Evolutionary conservation across 371 early-diverging fungal species (phyloP).

Genomic region (Actinomortierella ambigua): DNA sequence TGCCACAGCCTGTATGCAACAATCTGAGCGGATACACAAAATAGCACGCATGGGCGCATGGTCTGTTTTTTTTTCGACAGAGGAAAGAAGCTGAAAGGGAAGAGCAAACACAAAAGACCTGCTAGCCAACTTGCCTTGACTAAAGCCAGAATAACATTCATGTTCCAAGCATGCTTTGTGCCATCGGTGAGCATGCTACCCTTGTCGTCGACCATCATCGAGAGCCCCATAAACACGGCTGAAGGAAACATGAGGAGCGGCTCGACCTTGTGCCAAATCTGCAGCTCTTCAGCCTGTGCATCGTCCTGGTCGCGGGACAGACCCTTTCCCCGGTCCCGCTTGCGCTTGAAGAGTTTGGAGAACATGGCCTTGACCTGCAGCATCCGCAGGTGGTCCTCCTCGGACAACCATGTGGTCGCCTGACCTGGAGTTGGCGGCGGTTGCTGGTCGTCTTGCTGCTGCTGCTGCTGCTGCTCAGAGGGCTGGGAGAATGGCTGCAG

Average conservation of each 20-base stretch:
- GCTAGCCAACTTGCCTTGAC: slow-evolving; percentile 42
- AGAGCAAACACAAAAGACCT: no score
- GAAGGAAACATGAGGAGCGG: slow-evolving; percentile 35
- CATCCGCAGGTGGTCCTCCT: slow-evolving; percentile 32
- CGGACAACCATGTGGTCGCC: slow-evolving; percentile 12
- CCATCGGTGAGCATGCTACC: slow-evolving; percentile 22
- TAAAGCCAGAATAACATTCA: slow-evolving; percentile 45
- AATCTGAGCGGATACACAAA: no score
- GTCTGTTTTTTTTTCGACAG: no score
- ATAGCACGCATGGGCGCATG: no score
- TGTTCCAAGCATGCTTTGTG: slow-evolving; percentile 36
- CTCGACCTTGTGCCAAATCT: slow-evolving; percentile 33
- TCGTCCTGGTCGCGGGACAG: slow-evolving; percentile 17
- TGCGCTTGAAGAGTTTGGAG: slow-evolving; percentile 41
- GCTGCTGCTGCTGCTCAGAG: not conserved
- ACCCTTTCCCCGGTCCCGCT: slow-evolving; percentile 30
- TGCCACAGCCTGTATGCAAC: no score
- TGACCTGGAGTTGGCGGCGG: slow-evolving; percentile 3
- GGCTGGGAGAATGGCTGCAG: not conserved
- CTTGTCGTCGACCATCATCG: slow-evolving; percentile 45
- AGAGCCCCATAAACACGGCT: slow-evolving; percentile 42
- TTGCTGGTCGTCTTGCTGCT: not conserved
- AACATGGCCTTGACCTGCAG: slow-evolving; percentile 31
- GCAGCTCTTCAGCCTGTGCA: slow-evolving; percentile 28
- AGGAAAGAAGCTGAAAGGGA: no score